Base-by-base conservation (phyloP, 345 rosid species). In the Brassica carinata region DNA sequence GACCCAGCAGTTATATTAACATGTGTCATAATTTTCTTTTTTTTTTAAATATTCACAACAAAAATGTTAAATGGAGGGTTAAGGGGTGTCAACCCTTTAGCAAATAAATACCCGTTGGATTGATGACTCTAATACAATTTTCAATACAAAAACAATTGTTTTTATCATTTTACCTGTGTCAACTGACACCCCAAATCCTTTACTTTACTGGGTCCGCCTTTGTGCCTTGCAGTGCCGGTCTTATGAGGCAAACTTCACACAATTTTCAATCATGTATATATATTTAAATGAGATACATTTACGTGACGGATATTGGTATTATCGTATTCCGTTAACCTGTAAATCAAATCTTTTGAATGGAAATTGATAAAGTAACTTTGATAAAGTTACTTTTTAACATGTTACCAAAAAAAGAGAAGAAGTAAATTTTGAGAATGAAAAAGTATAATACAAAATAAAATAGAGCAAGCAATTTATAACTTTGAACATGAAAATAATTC, bases 211-310 rank as follows among this genome's bases (percentile, higher is more conserved):
- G n/a, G n/a, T n/a, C n/a, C n/a, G n/a, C n/a, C n/a, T n/a, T n/a
- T 68, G 5, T 67, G 66, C 38, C 15, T 40, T 9, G 29, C 14
- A 72, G 74, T 77, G 84, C 74, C 84, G 66, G 84, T 81, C 81
- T 77, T 17, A 17, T 11, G 70, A 77, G 74, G 81, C 74, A 67
- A 72, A 45, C 64, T 71, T 57, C 27, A 45, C 53, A 64, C 0
- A 18, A 8, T 19, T 73, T 30, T 58, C n/a, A 13, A 1, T 48
- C 51, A 6, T 31, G 3, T 33, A 64, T 55, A 27, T 57, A 6
- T 64, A 57, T 55, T 34, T 15, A 9, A 38, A 26, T 15, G 14
- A 10, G n/a, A 55, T 19, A 55, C 36, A n/a, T 14, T 18, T 31
- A 62, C 8, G 38, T 15, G 61, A 68, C 13, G 14, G 33, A 59